Conservation (phyloP, 1,284 basidiomycete genomes). For the Tilletia caries region DNA sequence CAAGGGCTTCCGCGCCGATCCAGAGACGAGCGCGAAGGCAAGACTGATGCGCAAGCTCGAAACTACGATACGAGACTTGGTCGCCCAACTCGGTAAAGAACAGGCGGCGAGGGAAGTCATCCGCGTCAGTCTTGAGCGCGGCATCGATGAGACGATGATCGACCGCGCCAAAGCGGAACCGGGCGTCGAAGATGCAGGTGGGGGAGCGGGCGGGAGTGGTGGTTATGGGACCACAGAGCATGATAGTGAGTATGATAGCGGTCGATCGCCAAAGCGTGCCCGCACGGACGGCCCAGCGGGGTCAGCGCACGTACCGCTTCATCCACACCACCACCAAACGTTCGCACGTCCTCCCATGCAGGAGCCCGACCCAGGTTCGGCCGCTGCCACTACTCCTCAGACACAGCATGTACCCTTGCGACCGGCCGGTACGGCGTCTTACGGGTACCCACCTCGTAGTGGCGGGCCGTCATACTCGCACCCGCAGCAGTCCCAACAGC, state of each 20-base stretch:
- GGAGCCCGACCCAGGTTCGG: constrained; percentile 8
- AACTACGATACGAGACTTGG: constrained; percentile 41
- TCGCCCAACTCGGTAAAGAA: constrained; percentile 35
- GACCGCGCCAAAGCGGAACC: constrained; percentile 2
- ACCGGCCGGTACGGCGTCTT: neutral
- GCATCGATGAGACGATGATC: constrained; percentile 18
- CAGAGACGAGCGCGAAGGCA: constrained; percentile 39
- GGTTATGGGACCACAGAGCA: neutral
- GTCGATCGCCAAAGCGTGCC: neutral
- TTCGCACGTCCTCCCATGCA: neutral
- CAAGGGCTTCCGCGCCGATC: constrained; percentile 43
- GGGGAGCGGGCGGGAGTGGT: constrained; percentile 16
- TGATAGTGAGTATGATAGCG: neutral
- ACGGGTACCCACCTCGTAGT: neutral
- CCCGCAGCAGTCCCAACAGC: neutral
- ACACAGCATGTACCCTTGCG: neutral
- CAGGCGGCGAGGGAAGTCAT: constrained; percentile 33
- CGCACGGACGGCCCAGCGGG: neutral
- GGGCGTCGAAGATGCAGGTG: neutral
- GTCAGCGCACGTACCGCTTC: neutral
- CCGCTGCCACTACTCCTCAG: neutral
- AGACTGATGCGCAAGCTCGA: constrained; percentile 38
- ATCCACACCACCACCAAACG: neutral
- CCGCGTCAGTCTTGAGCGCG: constrained; percentile 32
- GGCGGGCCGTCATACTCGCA: neutral